Evolutionary conservation across 345 rosid genomes (phyloP).

Genomic region (Gossypium stocksii): DNA sequence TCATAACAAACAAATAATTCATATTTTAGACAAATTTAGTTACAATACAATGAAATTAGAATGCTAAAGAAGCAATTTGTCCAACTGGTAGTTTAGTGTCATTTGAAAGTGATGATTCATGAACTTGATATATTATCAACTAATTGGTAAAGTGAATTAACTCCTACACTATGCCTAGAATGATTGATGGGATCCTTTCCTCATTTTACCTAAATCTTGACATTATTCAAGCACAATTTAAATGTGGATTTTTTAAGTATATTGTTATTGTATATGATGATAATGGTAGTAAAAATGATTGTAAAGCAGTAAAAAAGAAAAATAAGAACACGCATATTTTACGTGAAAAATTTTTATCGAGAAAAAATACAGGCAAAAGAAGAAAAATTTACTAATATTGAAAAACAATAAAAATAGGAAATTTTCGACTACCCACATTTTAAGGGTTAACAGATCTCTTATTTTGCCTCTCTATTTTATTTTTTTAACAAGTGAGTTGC

Average conservation of each 20-base stretch:
- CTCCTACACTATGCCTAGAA: not conserved
- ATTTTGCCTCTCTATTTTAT: too few relatives aligned
- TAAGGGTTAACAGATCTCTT: too few relatives aligned
- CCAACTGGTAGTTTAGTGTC: not conserved
- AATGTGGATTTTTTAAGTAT: not conserved
- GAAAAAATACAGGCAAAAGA: fast-evolving
- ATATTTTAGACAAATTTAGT: not conserved
- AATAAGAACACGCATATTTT: too few relatives aligned
- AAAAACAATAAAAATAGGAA: too few relatives aligned
- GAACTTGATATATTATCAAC: not conserved
- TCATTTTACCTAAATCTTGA: not conserved
- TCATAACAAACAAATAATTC: not conserved
- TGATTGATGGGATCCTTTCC: not conserved
- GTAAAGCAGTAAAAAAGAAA: too few relatives aligned
- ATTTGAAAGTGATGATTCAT: not conserved
- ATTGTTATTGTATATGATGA: too few relatives aligned
- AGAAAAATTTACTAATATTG: too few relatives aligned
- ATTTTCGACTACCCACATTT: too few relatives aligned
- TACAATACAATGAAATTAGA: not conserved
- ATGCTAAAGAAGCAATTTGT: not conserved
- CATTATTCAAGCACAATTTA: not conserved
- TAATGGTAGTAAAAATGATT: too few relatives aligned
- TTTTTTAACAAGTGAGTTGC: too few relatives aligned
- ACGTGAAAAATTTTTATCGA: fast-evolving
- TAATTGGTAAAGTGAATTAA: constrained; percentile 3